Evolutionary conservation across 495 filamentous ascomycete genomes (phyloP).

Genomic region (Cudoniella acicularis): DNA sequence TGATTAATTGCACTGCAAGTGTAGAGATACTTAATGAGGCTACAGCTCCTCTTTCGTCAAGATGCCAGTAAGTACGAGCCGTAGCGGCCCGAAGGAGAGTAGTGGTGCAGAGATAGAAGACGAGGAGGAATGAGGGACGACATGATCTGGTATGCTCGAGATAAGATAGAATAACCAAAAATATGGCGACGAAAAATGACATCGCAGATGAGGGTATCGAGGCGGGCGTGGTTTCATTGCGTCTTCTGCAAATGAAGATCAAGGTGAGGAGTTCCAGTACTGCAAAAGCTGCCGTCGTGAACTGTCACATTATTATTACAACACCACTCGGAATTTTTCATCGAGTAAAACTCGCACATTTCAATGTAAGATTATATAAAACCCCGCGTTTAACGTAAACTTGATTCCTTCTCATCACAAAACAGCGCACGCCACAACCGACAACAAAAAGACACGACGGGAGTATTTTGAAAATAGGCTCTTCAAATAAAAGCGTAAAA

Average conservation of each 20-base stretch:
- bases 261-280: slow-evolving; percentile 3
- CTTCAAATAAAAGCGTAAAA: slow-evolving; percentile 8
- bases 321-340: not conserved
- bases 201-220: not conserved
- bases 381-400: not conserved
- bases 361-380: not conserved
- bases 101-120: slow-evolving; percentile 7
- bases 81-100: slow-evolving; percentile 6
- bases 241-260: slow-evolving; percentile 1
- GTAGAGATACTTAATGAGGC: not conserved
- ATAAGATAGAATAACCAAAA: not conserved
- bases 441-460: slow-evolving; percentile 3
- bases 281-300: not conserved
- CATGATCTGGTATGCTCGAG: not conserved
- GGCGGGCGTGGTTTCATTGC: not conserved
- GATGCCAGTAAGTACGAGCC: slow-evolving; percentile 14
- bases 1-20: slow-evolving; percentile 4
- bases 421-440: not conserved
- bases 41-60: not conserved
- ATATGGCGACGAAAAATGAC: not conserved
- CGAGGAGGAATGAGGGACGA: not conserved
- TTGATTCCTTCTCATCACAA: not conserved
- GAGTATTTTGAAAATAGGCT: slow-evolving; percentile 15
- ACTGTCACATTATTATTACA: not conserved
- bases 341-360: not conserved